phyloP scores from a whole-genome alignment of 225 moss, liverwort and hornwort species.

The Marchantia polymorpha region DNA sequence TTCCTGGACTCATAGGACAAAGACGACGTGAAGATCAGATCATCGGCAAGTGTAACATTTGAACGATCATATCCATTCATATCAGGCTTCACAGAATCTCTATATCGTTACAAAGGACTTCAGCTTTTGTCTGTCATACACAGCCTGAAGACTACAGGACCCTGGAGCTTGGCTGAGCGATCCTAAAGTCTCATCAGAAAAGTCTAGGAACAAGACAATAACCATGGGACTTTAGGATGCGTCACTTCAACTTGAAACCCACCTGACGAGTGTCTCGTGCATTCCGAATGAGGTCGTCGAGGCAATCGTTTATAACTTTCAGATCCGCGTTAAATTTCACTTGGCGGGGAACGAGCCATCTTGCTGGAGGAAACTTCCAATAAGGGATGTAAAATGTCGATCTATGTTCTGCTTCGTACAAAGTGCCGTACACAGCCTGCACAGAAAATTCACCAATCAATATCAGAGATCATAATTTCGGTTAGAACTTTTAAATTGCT shows the following conservation, averaged over 20 bases:
- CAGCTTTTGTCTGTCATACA: too few relatives aligned
- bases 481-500: too few relatives aligned
- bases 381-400: slow-evolving; percentile 99
- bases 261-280: slow-evolving; percentile 93
- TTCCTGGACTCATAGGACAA: slow-evolving; percentile 55
- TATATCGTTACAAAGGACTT: too few relatives aligned
- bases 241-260: background rate
- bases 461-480: background rate
- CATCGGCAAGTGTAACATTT: too few relatives aligned
- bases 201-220: background rate
- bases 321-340: slow-evolving; percentile 87
- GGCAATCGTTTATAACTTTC: slow-evolving; percentile 96
- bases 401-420: slow-evolving; percentile 95
- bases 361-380: slow-evolving; percentile 84
- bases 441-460: slow-evolving; percentile 7
- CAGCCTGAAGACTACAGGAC: too few relatives aligned
- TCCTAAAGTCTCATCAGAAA: too few relatives aligned
- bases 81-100: too few relatives aligned
- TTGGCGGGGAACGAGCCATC: slow-evolving; percentile 95
- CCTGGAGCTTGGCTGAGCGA: too few relatives aligned
- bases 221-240: background rate
- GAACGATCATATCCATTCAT: too few relatives aligned
- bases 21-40: background rate
- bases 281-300: slow-evolving; percentile 75
- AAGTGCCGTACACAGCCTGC: slow-evolving; percentile 98